Percentiles rank a stretch among this genome's conserved stretches.
Conservation (phyloP, 2,329 filamentous ascomycete species). For the Curvularia verruculosa region DNA sequence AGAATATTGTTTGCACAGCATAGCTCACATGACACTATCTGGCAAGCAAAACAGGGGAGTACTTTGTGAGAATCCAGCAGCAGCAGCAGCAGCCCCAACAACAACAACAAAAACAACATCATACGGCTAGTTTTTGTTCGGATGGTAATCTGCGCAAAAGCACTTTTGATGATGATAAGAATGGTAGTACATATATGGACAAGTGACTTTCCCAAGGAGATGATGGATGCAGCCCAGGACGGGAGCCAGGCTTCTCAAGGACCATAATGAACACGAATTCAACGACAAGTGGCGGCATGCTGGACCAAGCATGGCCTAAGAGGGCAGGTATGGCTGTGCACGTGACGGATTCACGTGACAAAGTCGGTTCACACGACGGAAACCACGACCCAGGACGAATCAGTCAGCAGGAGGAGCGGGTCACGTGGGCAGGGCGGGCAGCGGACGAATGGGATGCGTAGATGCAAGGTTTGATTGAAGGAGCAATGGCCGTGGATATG, state of each 20-base stretch:
- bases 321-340: not conserved
- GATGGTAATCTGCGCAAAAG: not conserved
- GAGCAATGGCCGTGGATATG: conserved; percentile 4
- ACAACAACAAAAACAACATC: too few species aligned
- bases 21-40: not conserved
- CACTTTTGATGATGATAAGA: not conserved
- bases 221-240: too few species aligned
- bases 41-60: not conserved
- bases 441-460: not conserved
- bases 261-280: not conserved
- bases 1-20: not conserved
- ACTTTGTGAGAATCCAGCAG: not conserved
- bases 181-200: too few species aligned
- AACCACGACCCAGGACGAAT: not conserved
- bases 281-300: not conserved
- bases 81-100: too few species aligned
- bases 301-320: not conserved
- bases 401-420: not conserved
- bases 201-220: not conserved
- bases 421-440: not conserved
- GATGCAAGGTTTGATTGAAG: conserved; percentile 4
- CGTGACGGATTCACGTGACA: not conserved
- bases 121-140: not conserved
- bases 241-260: too few species aligned
- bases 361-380: not conserved